Evolutionary conservation across 768 basidiomycete genomes (phyloP), one percentile per base, ranked within the genome.

Genomic region (Termitomyces sp.): DNA sequence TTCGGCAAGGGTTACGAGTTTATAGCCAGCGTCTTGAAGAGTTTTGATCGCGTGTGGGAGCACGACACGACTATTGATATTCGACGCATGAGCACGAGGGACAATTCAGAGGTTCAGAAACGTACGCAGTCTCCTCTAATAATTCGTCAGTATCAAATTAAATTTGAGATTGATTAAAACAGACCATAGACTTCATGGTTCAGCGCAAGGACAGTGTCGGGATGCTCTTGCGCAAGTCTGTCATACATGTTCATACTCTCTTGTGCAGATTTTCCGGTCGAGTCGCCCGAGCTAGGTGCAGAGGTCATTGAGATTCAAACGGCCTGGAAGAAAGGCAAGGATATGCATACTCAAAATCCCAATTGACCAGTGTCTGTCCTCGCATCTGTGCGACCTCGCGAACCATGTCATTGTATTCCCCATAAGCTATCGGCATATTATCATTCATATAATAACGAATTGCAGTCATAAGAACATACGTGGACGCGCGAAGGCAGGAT

Each of bases 401-500:
- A 14, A 78, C 75, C 21, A 67, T 58, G 46, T 73, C 59, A 55
- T 78, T 78, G 66, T 72, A 74, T 47, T 67, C 66, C 1, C 79
- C 79, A 57, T 69, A 80, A 14, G 79, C 73, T 69, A 61, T 14
- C 10, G 14, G 9, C 14, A 52, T 37, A 21, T 34, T 2, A 4
- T 34, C 5, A 34, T 34, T 14, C 17, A 17, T 17, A 47, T 37
- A 43, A 25, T 16, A 27, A 54, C 23, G 39, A 3, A 21, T 2
- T 1, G 12, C 10, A 10, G 30, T 2, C 6, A 10, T 2, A 8
- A 34, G 16, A 23, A 65, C 70, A 49, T 62, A 75, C 73, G 76
- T 44, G 77, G 75, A 39, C 76, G 70, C 62, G 69, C 70, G 46
- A 74, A 73, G 17, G 75, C 76, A 2, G 76, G 76, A 14, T 55